Evolutionary conservation across 2,329 filamentous ascomycete genomes (phyloP), one percentile per base, ranked within the genome.

Genomic region (Verticillium longisporum): DNA sequence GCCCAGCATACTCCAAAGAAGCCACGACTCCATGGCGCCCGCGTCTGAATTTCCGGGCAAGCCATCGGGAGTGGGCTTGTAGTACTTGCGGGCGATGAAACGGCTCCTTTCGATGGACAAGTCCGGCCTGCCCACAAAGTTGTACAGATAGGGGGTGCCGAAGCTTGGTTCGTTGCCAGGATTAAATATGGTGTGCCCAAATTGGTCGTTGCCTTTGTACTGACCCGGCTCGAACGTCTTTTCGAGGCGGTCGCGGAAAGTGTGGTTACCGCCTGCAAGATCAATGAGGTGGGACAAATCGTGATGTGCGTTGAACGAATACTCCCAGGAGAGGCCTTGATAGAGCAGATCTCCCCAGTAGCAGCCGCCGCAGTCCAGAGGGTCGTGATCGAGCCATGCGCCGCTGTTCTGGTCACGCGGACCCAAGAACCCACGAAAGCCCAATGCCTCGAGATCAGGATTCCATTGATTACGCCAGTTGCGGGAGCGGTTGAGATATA

Each of bases 391-490:
- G n/a, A 50, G 45, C 45, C 45, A 50, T 3, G n/a, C 45, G 11
- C 45, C 45, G 0, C n/a, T 50, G 0, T 74, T 66, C 71, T 67
- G 76, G 76, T 61, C 74, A 62, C 85, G 79, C 0, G 88, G 88
- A 0, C 86, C 87, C 4, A 91, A 74, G 69, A 91, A 91, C 0
- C 88, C 88, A 0, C 75, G 80, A 71, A 88, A 89, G 4, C 81
- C 82, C 0, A 88, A 76, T 0, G 84, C 83, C 1, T 75, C 77
- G 55, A 84, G 79, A 56, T 82, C 70, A 0, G 80, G 69, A 69
- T 90, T 87, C 87, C 87, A 91, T 65, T 90, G 87, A 68, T 89
- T 90, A 15, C 85, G 80, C 88, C 88, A 91, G 67, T 89, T 87
- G 10, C 81, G 78, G 0, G 86, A 88, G 9, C 88, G 82, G 55